Base-by-base conservation (phyloP, 129 eudicot species). In the Oenanthe sinensis region DNA sequence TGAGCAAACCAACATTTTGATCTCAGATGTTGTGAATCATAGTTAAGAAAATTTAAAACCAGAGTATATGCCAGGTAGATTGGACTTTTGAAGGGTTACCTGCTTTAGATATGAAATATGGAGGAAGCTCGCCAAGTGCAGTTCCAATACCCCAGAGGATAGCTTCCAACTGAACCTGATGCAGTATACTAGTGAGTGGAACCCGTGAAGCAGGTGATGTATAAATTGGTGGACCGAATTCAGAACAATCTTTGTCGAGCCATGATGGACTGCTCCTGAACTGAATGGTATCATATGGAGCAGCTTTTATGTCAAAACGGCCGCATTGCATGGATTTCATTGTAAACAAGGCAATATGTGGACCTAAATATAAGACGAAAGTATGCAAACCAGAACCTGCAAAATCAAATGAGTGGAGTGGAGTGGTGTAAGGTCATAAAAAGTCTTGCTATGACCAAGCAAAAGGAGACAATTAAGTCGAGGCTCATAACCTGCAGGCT, bases 381-480 rank as follows among this genome's bases (percentile, higher is more conserved):
- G 98, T 90, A 80, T 92, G 98, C 88, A 92, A 83, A 46, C 96
- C 98, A 78, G 96, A 88, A 71, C 98, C 98, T 92, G 87, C 20
- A 75, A 77, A 14, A 52, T 78, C 5, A 55, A 28, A 75, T 71
- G 48, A 52, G 80, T 0, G 2, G 48, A 52, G 80, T 0, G 2
- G 1, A 24, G n/a, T 0, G 20, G 77, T 39, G 75, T 70, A 39
- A 70, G 75, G 30, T 70, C 42, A 39, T 70, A 8, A 33, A 65
- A 67, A 2, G 0, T 36, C 47, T 26, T 17, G 14, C 46, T 39
- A 39, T 37, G 46, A 4, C 46, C 28, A 19, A 71, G 75, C 75
- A 71, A 28, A 37, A 17, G 46, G 46, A 20, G n/a, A 36, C 75
- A 39, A 19, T 22, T 14, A 33, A 14, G 52, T 48, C 52, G 3